Evolutionary conservation across 2,329 filamentous ascomycete species (phyloP).

Genomic region (Drechslerella coelobrocha): DNA sequence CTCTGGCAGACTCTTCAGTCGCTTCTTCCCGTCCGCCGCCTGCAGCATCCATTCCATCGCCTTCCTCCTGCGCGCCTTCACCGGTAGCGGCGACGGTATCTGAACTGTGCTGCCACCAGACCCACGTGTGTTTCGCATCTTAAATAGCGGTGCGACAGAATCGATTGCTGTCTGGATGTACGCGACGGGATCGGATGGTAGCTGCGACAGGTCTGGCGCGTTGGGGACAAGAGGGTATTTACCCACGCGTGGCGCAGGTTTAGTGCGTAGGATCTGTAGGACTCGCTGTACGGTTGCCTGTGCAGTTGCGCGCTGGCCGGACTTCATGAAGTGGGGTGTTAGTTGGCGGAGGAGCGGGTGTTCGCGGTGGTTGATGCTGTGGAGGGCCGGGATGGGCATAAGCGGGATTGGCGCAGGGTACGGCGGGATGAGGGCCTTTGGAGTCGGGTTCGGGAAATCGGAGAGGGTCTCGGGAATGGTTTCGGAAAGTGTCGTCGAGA

Average conservation of each 20-base stretch:
- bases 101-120: constrained; percentile 83
- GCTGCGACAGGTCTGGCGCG: constrained; percentile 75
- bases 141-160: constrained; percentile 86
- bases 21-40: constrained; percentile 78
- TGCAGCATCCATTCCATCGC: constrained; percentile 91
- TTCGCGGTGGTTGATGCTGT: constrained; percentile 79
- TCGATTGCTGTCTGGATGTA: constrained; percentile 92
- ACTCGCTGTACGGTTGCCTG: constrained; percentile 65
- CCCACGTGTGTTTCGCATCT: constrained; percentile 76
- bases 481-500: no score
- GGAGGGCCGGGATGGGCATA: constrained; percentile 68
- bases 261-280: constrained; percentile 74
- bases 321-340: constrained; percentile 86
- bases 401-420: constrained; percentile 76
- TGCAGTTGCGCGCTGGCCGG: constrained; percentile 89
- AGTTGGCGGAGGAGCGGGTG: constrained; percentile 84
- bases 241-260: constrained; percentile 77
- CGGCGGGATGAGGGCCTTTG: constrained; percentile 54
- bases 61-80: constrained; percentile 76
- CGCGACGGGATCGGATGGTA: constrained; percentile 85
- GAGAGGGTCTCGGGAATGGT: constrained; percentile 53
- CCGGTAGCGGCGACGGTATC: constrained; percentile 76
- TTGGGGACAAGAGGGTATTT: constrained; percentile 75
- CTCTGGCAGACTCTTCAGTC: constrained; percentile 59
- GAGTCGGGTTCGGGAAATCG: constrained; percentile 54